Base-by-base conservation (phyloP, 371 early-diverging fungal genomes). In the Mortierella sp. region DNA sequence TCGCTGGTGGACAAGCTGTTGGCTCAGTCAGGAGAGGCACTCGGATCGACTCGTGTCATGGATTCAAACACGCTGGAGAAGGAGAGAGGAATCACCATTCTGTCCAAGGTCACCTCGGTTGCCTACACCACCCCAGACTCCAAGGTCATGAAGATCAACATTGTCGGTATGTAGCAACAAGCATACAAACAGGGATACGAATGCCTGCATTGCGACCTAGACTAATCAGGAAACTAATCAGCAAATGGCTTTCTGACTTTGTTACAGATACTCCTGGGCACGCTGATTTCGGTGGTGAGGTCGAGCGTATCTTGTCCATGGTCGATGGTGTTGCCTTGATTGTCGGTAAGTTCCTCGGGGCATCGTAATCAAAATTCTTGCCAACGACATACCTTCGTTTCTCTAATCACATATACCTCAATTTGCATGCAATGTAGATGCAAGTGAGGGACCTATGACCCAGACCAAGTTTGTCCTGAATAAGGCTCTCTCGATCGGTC, bases 1-100 rank as follows among this genome's bases (percentile, higher is more conserved):
- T 99, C 99, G 4, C 89, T 99, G 14, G 96, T 98, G n/a, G 99
- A 99, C 86, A 94, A 96, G 65, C 88, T 99, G 31, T 86, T 99
- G 40, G 95, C 99, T 9, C 88, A 87, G 68, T 81, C 85, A 8
- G 87, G 87, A 76, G 82, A 81, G 71, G 77, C 82, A 16, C 66
- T 81, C 6, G 82, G 82, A 73, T 73, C 82, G 22, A 79, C 87
- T 19, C 89, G 94, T 16, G 93, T 95, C 31, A 95, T 96, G 94
- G 96, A 96, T 85, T 93, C 93, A 9, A 92, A 95, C 78, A 90
- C 90, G 14, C 86, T 95, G 66, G 96, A 96, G 71, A 88, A 89
- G 73, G 96, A 96, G 84, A 89, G 94, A 65, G 96, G 96, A n/a
- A 94, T 94, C 81, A 96, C 95, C 55, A 96, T 95, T 73, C 89